Percentiles rank a stretch among this genome's conserved stretches.
Evolutionary conservation across 768 basidiomycete species (phyloP).

Genomic region (Leccinum barrowsii): DNA sequence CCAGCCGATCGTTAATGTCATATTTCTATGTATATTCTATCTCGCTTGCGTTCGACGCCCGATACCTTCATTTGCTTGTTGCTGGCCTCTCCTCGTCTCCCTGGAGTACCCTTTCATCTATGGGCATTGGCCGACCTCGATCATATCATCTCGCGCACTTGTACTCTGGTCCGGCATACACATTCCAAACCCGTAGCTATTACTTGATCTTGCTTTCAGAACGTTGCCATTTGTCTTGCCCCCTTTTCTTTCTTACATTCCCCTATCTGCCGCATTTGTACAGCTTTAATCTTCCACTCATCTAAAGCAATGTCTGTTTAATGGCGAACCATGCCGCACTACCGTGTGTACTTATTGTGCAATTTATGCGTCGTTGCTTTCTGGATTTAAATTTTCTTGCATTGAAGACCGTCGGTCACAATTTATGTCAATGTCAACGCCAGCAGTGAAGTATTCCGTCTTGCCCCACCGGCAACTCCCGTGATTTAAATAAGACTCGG

Average conservation of each 20-base stretch:
- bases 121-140: slow-evolving; percentile 36
- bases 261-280: slow-evolving; percentile 45
- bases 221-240: slow-evolving; percentile 25
- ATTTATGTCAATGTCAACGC: background rate
- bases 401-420: background rate
- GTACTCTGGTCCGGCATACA: slow-evolving; percentile 69
- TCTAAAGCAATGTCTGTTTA: slow-evolving; percentile 42
- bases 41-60: slow-evolving; percentile 31
- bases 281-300: slow-evolving; percentile 35
- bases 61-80: slow-evolving; percentile 33
- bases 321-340: slow-evolving; percentile 35
- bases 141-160: slow-evolving; percentile 58
- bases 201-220: slow-evolving; percentile 36
- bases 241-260: slow-evolving; percentile 17
- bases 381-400: background rate
- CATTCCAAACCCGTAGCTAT: slow-evolving; percentile 35
- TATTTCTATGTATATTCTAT: slow-evolving; percentile 39
- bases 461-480: background rate
- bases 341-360: slow-evolving; percentile 40
- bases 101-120: slow-evolving; percentile 32
- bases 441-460: background rate
- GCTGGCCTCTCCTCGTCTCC: slow-evolving; percentile 38
- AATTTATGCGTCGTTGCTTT: slow-evolving; percentile 34
- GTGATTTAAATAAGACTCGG: background rate
- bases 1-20: slow-evolving; percentile 29